Conservation (phyloP, 2,329 filamentous ascomycete species). For the Penicillium nordicum region DNA sequence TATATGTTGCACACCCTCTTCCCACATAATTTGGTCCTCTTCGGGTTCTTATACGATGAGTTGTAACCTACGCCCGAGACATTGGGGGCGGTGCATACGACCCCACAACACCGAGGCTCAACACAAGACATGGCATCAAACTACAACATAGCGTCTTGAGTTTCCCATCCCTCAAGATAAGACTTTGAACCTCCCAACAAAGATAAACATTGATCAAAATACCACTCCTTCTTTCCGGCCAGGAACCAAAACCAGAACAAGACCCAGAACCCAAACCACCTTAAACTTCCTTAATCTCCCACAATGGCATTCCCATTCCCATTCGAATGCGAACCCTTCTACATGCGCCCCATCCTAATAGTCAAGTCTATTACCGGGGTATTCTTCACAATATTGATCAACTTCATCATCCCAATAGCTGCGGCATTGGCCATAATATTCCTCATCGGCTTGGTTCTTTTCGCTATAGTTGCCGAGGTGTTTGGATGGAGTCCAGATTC, state of each 20-base stretch:
- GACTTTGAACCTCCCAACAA: not conserved
- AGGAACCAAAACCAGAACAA: not conserved
- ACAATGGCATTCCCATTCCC: not conserved
- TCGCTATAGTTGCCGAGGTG: not conserved
- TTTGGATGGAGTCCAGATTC: not conserved
- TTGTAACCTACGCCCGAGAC: not conserved
- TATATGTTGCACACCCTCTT: not conserved
- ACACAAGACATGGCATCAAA: not conserved
- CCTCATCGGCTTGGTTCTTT: not conserved
- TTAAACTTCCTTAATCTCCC: not conserved
- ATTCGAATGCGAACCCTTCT: not conserved
- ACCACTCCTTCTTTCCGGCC: not conserved
- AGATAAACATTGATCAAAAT: not conserved
- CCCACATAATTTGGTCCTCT: not conserved
- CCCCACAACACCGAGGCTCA: not conserved
- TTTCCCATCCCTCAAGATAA: not conserved
- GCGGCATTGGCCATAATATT: not conserved
- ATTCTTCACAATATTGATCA: not conserved
- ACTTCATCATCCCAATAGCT: not conserved
- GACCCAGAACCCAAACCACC: not conserved
- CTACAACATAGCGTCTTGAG: not conserved
- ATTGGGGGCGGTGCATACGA: not conserved
- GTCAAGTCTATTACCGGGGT: not conserved
- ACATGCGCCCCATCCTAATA: not conserved
- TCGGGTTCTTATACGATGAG: not conserved